Evolutionary conservation across 2,329 filamentous ascomycete species (phyloP).

Genomic region (Penicillium sp.): DNA sequence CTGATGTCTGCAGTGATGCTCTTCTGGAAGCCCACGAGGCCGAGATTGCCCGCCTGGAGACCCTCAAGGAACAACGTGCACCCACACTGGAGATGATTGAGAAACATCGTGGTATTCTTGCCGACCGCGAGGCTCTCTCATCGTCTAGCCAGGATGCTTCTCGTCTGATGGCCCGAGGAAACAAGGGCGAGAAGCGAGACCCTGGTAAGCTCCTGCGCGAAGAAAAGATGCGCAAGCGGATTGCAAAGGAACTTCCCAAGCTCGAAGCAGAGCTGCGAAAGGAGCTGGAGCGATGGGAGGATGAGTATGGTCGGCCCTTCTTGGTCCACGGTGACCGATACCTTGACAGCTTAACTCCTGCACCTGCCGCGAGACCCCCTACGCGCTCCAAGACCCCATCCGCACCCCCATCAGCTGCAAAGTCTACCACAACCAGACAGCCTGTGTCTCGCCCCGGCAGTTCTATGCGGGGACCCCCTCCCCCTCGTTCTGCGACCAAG

Average conservation of each 20-base stretch:
- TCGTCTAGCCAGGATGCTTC: slow-evolving; percentile 94
- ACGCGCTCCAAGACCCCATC: slow-evolving; percentile 55
- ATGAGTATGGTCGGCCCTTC: slow-evolving; percentile 92
- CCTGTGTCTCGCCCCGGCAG: slow-evolving; percentile 37
- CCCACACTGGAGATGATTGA: slow-evolving; percentile 84
- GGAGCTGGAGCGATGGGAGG: slow-evolving; percentile 84
- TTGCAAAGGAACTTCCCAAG: slow-evolving; percentile 94
- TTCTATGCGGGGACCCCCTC: slow-evolving; percentile 44
- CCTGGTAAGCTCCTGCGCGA: slow-evolving; percentile 91
- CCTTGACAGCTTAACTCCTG: slow-evolving; percentile 74
- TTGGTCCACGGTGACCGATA: slow-evolving; percentile 91
- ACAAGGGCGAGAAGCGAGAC: slow-evolving; percentile 92
- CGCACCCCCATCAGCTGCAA: slow-evolving; percentile 34
- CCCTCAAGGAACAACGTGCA: slow-evolving; percentile 81
- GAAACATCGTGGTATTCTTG: slow-evolving; percentile 77
- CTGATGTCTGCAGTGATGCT: slow-evolving; percentile 95
- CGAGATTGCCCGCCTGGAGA: slow-evolving; percentile 81
- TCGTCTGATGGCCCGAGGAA: slow-evolving; percentile 84
- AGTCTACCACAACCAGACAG: slow-evolving; percentile 30
- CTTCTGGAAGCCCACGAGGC: slow-evolving; percentile 92
- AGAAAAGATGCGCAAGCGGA: slow-evolving; percentile 98
- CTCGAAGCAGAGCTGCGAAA: slow-evolving; percentile 81
- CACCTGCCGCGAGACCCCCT: slow-evolving; percentile 67
- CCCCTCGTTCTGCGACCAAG: slow-evolving; percentile 50
- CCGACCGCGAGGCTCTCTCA: slow-evolving; percentile 85